phyloP scores from a whole-genome alignment of 148 eudicot species.

The Spergularia marina region DNA sequence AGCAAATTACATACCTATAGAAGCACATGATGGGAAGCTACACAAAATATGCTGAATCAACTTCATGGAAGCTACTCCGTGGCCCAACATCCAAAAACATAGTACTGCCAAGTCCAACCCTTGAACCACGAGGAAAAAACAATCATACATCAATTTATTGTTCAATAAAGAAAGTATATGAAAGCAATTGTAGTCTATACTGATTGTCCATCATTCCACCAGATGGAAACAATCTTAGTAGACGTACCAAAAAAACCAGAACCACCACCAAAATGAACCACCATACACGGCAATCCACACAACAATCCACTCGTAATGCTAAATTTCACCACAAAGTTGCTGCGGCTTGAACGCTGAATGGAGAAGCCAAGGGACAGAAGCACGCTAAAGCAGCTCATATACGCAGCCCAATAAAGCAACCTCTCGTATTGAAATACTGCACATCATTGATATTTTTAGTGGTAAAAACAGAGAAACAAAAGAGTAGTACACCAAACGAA shows the following conservation, averaged over 20 bases:
- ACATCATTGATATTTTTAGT: conserved; percentile 16
- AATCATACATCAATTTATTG: conserved; percentile 7
- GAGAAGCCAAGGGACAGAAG: conserved; percentile 45
- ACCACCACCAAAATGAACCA: conserved; percentile 29
- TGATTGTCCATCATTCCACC: neutral
- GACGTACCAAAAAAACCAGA: conserved; percentile 38
- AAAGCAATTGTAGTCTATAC: neutral
- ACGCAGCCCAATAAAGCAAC: conserved; percentile 65
- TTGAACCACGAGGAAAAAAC: conserved; percentile 20
- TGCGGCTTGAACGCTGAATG: conserved; percentile 28
- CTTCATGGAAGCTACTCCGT: conserved; percentile 64
- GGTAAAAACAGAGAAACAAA: neutral
- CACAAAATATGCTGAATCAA: conserved; percentile 68
- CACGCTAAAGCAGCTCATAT: conserved; percentile 59
- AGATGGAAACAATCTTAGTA: neutral
- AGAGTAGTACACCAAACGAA: neutral
- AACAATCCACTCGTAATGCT: conserved; percentile 32
- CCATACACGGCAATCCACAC: conserved; percentile 37
- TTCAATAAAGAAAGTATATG: neutral
- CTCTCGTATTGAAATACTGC: conserved; percentile 62
- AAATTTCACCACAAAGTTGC: conserved; percentile 25
- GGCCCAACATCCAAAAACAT: conserved; percentile 55
- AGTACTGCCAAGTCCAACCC: conserved; percentile 38
- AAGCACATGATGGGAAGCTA: conserved; percentile 84
- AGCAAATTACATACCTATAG: conserved; percentile 58